A percentile compares a stretch with the other conserved stretches of the same genome.
Evolutionary conservation across 257 asterid genomes (phyloP).

Genomic region (Solanum tarijense): DNA sequence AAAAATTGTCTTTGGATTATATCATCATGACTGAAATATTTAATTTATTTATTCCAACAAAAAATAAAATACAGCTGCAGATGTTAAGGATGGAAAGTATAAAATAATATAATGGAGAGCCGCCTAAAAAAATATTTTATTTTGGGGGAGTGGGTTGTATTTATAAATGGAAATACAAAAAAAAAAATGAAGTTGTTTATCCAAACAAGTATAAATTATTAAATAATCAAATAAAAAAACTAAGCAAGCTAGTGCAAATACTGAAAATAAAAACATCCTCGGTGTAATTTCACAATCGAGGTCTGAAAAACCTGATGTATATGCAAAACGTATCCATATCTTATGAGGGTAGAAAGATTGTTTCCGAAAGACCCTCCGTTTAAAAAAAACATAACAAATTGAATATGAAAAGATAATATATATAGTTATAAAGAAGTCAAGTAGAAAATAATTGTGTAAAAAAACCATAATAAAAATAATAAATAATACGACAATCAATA

Average conservation of each 20-base stretch:
- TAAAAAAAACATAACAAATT: background rate
- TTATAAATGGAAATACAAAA: background rate
- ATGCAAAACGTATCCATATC: background rate
- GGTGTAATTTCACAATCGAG: background rate
- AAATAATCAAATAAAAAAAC: background rate
- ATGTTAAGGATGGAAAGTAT: background rate
- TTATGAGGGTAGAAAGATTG: background rate
- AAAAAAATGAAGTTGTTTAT: background rate
- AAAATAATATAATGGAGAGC: background rate
- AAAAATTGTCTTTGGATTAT: background rate
- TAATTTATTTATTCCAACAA: background rate
- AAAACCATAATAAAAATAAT: background rate
- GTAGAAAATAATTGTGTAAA: background rate
- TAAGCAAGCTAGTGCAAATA: background rate
- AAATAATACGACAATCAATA: background rate
- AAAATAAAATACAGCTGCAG: background rate
- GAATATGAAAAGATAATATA: background rate
- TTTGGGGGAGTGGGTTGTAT: background rate
- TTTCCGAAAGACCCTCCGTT: accelerated
- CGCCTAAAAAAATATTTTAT: background rate
- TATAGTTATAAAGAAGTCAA: background rate
- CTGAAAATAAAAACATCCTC: background rate
- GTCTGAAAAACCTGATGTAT: accelerated
- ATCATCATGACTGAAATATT: background rate
- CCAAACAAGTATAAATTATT: background rate